These are phyloP conservation scores for Eutrema japonicum DNA, from an alignment of 345 rosid species.

Conservation along the genomic window DNA sequence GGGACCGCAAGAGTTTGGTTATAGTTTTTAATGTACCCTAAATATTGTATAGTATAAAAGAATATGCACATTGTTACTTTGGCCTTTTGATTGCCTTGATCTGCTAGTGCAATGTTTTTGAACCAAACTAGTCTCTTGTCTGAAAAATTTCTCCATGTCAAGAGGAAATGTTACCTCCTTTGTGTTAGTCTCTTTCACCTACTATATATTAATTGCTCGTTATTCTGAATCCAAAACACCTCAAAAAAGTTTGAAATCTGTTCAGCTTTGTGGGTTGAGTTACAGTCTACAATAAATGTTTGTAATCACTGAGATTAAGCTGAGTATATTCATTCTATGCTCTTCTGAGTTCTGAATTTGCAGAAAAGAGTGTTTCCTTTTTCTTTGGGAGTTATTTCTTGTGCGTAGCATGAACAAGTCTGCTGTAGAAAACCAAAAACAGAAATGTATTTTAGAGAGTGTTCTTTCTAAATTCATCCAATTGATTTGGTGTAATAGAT, in stretches of 20 bases:
- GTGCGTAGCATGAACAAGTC: neutral
- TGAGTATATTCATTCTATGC: neutral
- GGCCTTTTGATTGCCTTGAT: constrained; percentile 28
- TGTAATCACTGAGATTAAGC: neutral
- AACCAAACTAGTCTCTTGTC: neutral
- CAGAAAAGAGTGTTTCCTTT: neutral
- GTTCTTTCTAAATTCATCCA: too few relatives aligned
- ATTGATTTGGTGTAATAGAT: neutral
- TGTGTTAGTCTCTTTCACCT: constrained; percentile 14
- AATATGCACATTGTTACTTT: constrained; percentile 21
- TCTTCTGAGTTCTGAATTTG: neutral
- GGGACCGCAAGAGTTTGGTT: neutral
- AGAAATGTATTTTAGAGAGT: too few relatives aligned
- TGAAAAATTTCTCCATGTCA: neutral
- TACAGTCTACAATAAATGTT: neutral
- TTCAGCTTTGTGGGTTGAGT: neutral
- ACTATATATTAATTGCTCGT: constrained; percentile 5
- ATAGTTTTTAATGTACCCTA: neutral
- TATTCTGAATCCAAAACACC: constrained; percentile 2
- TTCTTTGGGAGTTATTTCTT: neutral
- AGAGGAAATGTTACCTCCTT: neutral
- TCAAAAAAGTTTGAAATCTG: neutral
- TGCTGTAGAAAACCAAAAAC: too few relatives aligned
- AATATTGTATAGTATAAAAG: constrained; percentile 35
- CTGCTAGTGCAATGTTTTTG: constrained; percentile 18